Conservation (phyloP, 495 filamentous ascomycete species). For the Xylaria intraflava region DNA sequence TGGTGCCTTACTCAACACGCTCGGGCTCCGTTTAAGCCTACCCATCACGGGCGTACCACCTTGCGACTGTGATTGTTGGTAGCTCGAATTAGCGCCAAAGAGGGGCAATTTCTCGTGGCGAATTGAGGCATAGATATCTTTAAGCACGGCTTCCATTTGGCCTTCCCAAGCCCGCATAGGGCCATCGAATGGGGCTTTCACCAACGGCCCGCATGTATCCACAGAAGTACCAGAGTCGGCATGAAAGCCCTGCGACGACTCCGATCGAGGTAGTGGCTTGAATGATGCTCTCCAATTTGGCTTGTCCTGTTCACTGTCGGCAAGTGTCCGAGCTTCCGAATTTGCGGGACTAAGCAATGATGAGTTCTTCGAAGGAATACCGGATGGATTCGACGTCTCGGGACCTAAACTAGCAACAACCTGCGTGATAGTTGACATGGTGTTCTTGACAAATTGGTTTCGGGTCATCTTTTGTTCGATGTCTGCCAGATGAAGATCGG, state of each 20-base stretch:
- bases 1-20: slow-evolving; percentile 82
- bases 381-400: slow-evolving; percentile 55
- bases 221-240: slow-evolving; percentile 17
- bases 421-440: slow-evolving; percentile 78
- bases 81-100: slow-evolving; percentile 54
- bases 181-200: slow-evolving; percentile 72
- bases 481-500: slow-evolving; percentile 89
- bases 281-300: slow-evolving; percentile 40
- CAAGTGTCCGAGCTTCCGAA: slow-evolving; percentile 25
- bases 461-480: slow-evolving; percentile 95
- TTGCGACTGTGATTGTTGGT: slow-evolving; percentile 37
- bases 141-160: slow-evolving; percentile 82
- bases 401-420: slow-evolving; percentile 64
- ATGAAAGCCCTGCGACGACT: slow-evolving; percentile 35
- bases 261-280: slow-evolving; percentile 39
- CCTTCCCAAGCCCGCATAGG: slow-evolving; percentile 77
- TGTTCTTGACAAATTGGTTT: slow-evolving; percentile 92
- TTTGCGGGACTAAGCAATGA: slow-evolving; percentile 23
- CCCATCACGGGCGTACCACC: slow-evolving; percentile 50
- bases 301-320: slow-evolving; percentile 41
- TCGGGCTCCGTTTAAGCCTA: slow-evolving; percentile 77
- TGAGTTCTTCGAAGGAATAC: slow-evolving; percentile 33
- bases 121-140: slow-evolving; percentile 87
- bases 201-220: slow-evolving; percentile 58
- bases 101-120: slow-evolving; percentile 77